These are phyloP conservation scores for Cladophialophora exuberans DNA, from an alignment of 2,329 filamentous ascomycete species.

Conservation along the genomic window DNA sequence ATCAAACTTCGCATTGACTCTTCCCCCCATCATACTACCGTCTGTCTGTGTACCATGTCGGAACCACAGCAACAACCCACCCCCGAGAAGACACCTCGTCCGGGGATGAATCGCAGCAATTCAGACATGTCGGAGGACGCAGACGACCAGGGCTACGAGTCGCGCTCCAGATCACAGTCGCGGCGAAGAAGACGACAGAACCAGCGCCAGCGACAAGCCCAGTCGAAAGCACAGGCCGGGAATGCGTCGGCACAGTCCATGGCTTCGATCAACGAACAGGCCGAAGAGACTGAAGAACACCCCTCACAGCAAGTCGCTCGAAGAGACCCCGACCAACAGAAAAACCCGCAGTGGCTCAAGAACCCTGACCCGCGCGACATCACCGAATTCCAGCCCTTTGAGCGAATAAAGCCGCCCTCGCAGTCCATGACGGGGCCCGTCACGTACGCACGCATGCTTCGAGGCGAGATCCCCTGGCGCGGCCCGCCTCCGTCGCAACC, in stretches of 20 bases:
- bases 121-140: conserved; percentile 27
- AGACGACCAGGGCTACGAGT: conserved; percentile 34
- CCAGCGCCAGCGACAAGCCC: conserved; percentile 30
- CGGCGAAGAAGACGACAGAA: conserved; percentile 33
- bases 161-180: conserved; percentile 35
- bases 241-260: conserved; percentile 32
- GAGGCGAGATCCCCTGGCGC: conserved; percentile 59
- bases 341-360: conserved; percentile 29
- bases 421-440: conserved; percentile 62
- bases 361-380: conserved; percentile 43
- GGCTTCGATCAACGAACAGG: conserved; percentile 30
- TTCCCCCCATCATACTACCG: conserved; percentile 7
- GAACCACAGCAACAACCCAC: conserved; percentile 31
- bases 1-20: background rate
- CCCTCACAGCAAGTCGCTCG: conserved; percentile 21
- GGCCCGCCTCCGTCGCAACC: conserved; percentile 56
- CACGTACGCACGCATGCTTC: conserved; percentile 56
- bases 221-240: conserved; percentile 26
- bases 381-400: conserved; percentile 57
- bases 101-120: conserved; percentile 26
- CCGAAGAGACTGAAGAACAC: conserved; percentile 26
- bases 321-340: conserved; percentile 9
- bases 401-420: conserved; percentile 59
- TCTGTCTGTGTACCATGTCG: conserved; percentile 31
- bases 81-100: conserved; percentile 28